phyloP scores from a whole-genome alignment of 164 flowering plant genomes.

The Dillenia suffruticosa region DNA sequence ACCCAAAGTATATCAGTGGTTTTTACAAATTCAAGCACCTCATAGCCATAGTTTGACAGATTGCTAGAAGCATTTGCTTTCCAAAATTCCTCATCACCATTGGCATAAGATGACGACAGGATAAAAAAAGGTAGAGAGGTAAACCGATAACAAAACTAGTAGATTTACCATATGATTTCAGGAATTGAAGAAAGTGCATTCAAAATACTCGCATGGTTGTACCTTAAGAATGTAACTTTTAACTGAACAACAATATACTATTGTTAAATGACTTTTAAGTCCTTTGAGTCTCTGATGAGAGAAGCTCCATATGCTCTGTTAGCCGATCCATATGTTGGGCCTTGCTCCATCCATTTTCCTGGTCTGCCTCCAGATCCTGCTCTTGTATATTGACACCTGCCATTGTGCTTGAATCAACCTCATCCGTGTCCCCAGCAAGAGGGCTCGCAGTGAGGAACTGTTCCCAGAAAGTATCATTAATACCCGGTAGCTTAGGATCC shows the following conservation, averaged over 20 bases:
- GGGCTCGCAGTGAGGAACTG: conserved; percentile 53
- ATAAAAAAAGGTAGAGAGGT: too few relatives aligned
- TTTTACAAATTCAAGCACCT: too few relatives aligned
- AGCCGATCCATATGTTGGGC: conserved; percentile 42
- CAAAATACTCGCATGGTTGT: too few relatives aligned
- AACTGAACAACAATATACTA: conserved; percentile 2
- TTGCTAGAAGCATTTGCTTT: too few relatives aligned
- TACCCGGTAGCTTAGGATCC: conserved; percentile 31
- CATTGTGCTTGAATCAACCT: conserved; percentile 22
- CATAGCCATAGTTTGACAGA: too few relatives aligned
- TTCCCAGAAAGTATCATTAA: conserved; percentile 62
- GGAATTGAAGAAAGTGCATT: too few relatives aligned
- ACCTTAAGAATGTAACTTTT: too few relatives aligned
- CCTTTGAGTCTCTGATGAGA: conserved; percentile 25
- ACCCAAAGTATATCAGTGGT: too few relatives aligned
- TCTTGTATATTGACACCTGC: conserved; percentile 22
- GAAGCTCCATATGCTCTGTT: conserved; percentile 58
- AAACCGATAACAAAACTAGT: too few relatives aligned
- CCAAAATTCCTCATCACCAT: too few relatives aligned
- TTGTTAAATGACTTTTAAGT: conserved; percentile 12
- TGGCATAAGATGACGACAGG: too few relatives aligned
- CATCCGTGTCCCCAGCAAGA: conserved; percentile 35
- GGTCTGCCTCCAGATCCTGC: conserved; percentile 14
- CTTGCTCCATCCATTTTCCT: conserved; percentile 29
- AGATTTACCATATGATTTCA: too few relatives aligned